Conservation (phyloP, 2,329 filamentous ascomycete species). For the Microdochium bolleyi region DNA sequence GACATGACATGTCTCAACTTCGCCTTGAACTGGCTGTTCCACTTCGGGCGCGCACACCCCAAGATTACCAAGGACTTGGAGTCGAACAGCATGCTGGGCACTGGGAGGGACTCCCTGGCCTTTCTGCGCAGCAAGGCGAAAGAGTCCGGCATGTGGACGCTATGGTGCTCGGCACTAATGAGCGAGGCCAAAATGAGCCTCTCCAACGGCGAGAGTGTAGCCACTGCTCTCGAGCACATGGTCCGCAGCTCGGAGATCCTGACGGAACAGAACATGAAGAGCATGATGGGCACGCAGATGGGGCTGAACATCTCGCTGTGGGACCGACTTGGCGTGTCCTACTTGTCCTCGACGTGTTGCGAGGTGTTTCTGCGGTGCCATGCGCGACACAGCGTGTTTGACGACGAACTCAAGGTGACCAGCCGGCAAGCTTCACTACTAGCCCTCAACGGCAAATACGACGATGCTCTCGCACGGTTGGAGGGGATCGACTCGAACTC, state of each 20-base stretch:
- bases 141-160: slow-evolving; percentile 76
- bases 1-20: slow-evolving; percentile 93
- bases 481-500: slow-evolving; percentile 51
- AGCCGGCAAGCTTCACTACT: slow-evolving; percentile 64
- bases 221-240: slow-evolving; percentile 64
- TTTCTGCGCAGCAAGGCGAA: slow-evolving; percentile 83
- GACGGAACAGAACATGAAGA: slow-evolving; percentile 65
- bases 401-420: slow-evolving; percentile 70
- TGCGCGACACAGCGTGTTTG: slow-evolving; percentile 46
- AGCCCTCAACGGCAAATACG: slow-evolving; percentile 60
- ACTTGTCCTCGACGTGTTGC: slow-evolving; percentile 50
- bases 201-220: slow-evolving; percentile 58
- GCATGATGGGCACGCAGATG: slow-evolving; percentile 66
- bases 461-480: slow-evolving; percentile 55
- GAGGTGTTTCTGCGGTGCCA: slow-evolving; percentile 74
- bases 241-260: slow-evolving; percentile 78
- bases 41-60: slow-evolving; percentile 83
- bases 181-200: slow-evolving; percentile 79
- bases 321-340: slow-evolving; percentile 60
- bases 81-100: slow-evolving; percentile 65
- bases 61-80: slow-evolving; percentile 63
- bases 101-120: slow-evolving; percentile 70
- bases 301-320: slow-evolving; percentile 67
- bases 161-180: slow-evolving; percentile 76
- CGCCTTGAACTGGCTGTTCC: slow-evolving; percentile 90